Evolutionary conservation across 2,329 filamentous ascomycete species (phyloP).

Genomic region (Penicillium sp.): DNA sequence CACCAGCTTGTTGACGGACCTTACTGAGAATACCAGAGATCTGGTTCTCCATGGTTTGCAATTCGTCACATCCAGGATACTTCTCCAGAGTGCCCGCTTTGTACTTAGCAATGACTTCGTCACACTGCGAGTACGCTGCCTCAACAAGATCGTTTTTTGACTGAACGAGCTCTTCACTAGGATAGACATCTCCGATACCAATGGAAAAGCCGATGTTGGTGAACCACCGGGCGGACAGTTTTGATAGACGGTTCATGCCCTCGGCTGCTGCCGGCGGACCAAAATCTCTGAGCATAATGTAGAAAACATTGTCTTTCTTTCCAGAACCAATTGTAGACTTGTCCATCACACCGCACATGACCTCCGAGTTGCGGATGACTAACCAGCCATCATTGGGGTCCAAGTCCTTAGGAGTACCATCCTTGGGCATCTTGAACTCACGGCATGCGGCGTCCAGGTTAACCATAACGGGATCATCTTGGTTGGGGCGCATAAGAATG

Average conservation of each 20-base stretch:
- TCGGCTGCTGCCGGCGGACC: constrained; percentile 83
- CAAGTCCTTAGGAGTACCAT: constrained; percentile 53
- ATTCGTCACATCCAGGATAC: constrained; percentile 82
- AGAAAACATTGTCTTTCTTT: constrained; percentile 97
- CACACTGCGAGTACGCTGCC: constrained; percentile 74
- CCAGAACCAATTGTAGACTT: constrained; percentile 95
- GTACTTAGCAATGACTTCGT: constrained; percentile 77
- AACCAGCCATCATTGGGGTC: constrained; percentile 87
- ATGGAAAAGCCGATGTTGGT: constrained; percentile 94
- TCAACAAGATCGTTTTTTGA: constrained; percentile 75
- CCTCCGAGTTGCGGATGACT: constrained; percentile 90
- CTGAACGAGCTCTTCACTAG: constrained; percentile 65
- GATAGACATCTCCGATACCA: constrained; percentile 91
- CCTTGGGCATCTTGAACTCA: constrained; percentile 56
- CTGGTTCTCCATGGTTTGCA: constrained; percentile 84
- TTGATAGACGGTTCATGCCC: constrained; percentile 91
- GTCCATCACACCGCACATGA: constrained; percentile 98
- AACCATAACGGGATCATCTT: constrained; percentile 73
- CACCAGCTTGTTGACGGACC: constrained; percentile 86
- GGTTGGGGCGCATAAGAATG: constrained; percentile 85
- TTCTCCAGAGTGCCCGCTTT: constrained; percentile 79
- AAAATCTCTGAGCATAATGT: constrained; percentile 92
- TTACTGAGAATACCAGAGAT: constrained; percentile 90
- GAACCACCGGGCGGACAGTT: constrained; percentile 82
- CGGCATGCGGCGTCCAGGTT: constrained; percentile 93